phyloP scores from a whole-genome alignment of 1,139 yeast genomes.

The Candida neerlandica region DNA sequence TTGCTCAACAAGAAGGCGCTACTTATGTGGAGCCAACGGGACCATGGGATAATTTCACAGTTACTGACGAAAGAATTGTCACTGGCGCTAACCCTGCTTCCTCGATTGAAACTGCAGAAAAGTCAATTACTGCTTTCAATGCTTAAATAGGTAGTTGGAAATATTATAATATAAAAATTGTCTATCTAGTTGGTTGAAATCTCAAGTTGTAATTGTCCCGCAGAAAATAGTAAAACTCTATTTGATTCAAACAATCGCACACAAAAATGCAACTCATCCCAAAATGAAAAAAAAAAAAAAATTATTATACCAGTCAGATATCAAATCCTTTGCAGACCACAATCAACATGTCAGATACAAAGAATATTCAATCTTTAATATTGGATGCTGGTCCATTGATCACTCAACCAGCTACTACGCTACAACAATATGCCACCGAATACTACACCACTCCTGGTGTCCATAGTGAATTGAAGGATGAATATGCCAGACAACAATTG shows the following conservation, averaged over 20 bases:
- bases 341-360: conserved; percentile 11
- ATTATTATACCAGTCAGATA: neutral
- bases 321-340: neutral
- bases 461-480: conserved; percentile 82
- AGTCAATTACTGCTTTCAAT: conserved; percentile 14
- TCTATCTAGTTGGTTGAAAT: too few species aligned
- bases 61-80: conserved; percentile 56
- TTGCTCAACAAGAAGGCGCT: conserved; percentile 44
- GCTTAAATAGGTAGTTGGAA: too few species aligned
- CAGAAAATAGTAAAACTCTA: neutral
- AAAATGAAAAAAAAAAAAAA: conserved; percentile 2
- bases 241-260: neutral
- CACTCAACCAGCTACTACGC: conserved; percentile 77
- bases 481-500: conserved; percentile 75
- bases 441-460: conserved; percentile 95
- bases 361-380: conserved; percentile 57
- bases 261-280: conserved; percentile 2
- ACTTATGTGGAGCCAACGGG: conserved; percentile 45
- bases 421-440: conserved; percentile 66
- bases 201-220: too few species aligned
- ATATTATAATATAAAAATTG: too few species aligned
- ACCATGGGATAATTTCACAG: conserved; percentile 54
- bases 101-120: conserved; percentile 50
- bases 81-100: conserved; percentile 68
- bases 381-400: conserved; percentile 95